Evolutionary conservation across 2,329 filamentous ascomycete genomes (phyloP).

Genomic region (Magnaporthiopsis incrustans): DNA sequence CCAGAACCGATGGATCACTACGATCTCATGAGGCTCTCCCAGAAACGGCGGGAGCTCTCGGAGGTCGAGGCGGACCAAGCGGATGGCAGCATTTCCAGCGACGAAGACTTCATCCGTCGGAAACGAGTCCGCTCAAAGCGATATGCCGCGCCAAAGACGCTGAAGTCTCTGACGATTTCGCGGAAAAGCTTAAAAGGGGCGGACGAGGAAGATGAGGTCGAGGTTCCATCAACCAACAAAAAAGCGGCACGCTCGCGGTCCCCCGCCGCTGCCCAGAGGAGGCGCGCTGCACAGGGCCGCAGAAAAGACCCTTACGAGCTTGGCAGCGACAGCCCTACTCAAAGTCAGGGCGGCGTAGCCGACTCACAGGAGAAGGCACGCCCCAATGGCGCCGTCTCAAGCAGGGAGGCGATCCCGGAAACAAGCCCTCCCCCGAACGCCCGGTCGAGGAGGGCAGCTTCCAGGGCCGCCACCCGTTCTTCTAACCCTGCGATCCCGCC

Average conservation of each 20-base stretch:
- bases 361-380: constrained; percentile 5
- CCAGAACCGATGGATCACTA: constrained; percentile 31
- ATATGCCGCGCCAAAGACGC: constrained; percentile 30
- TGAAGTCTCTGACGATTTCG: constrained; percentile 32
- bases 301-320: neutral
- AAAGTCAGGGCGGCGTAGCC: constrained; percentile 2
- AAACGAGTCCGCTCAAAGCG: constrained; percentile 29
- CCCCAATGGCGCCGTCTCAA: neutral
- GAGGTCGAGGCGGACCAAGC: constrained; percentile 15
- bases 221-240: constrained; percentile 25
- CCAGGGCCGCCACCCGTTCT: neutral
- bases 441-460: neutral
- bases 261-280: neutral
- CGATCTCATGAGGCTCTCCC: constrained; percentile 37
- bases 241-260: constrained; percentile 9
- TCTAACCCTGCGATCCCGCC: neutral
- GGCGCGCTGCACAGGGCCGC: too few species aligned
- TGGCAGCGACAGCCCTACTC: constrained; percentile 1
- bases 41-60: constrained; percentile 26
- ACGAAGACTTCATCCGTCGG: constrained; percentile 28
- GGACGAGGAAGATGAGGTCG: constrained; percentile 25
- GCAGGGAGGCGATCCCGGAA: constrained; percentile 15
- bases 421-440: constrained; percentile 13
- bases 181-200: constrained; percentile 13
- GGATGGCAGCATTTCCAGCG: constrained; percentile 18